Base-by-base conservation (phyloP, 2,329 filamentous ascomycete species). In the Colletotrichum gigasporum region DNA sequence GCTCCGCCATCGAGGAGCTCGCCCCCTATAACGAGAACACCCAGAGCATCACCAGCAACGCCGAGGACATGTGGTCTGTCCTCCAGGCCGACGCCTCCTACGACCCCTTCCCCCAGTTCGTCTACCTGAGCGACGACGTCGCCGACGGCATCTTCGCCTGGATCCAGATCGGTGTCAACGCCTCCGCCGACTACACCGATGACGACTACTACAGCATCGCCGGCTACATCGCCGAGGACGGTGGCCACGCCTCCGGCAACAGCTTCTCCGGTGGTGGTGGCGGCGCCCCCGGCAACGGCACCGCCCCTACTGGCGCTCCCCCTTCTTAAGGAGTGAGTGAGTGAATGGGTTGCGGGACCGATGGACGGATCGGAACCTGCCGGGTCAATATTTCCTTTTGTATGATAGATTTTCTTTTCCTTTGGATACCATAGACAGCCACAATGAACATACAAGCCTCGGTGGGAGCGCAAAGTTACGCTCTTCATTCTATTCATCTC, bases 31-130 rank as follows among this genome's bases (percentile, higher is more conserved):
- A 69, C 39, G 72, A 71, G 57, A 86, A 85, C 72, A 79, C 74
- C 0, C 79, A 82, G 68, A 67, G 73, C 0, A 59, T 83, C 30
- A 88, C 83, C 3, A 75, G 71, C 35, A 90, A 90, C 71, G 75
- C 74, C 2, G 78, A 85, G 0, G 88, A 90, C 68, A 63, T 57
- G 51, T 57, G 57, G 57, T 63, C 58, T 22, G 71, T 74, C 20
- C 79, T 88, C 47, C 79, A 84, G 35, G 72, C 81, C 18, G 76
- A 82, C 69, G 80, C 82, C 4, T 82, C 82, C 34, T 56, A 63
- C 45, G 81, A 80, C 3, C 87, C 87, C 0, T 75, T 89, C 68
- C 77, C 88, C 67, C 80, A 88, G 71, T 89, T 88, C 67, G 82
- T 85, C 10, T 78, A 83, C 3, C 79, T 90, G 3, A 86, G 87